Conservation (phyloP, 768 basidiomycete species). For the Dictyophora rubrovolvata region DNA sequence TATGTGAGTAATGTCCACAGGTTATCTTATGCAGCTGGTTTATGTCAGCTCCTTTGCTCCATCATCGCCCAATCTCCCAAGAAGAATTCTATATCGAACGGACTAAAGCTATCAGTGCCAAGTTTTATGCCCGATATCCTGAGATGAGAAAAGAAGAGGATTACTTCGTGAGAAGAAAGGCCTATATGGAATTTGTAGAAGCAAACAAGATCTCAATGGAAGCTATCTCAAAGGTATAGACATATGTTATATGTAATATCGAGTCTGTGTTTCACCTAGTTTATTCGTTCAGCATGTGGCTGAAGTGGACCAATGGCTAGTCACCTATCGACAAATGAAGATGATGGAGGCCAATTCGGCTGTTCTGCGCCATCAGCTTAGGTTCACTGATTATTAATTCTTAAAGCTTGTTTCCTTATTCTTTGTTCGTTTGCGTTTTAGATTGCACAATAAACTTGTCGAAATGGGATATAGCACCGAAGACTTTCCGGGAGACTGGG, state of each 20-base stretch:
- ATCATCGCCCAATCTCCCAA: background rate
- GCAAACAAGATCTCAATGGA: background rate
- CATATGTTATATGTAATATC: background rate
- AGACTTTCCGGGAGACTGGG: background rate
- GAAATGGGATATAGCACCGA: background rate
- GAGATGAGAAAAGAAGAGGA: background rate
- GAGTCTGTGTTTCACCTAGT: background rate
- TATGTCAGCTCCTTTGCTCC: background rate
- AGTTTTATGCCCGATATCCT: background rate
- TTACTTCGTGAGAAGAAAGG: background rate
- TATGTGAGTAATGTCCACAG: background rate
- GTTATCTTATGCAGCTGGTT: background rate
- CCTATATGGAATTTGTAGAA: background rate
- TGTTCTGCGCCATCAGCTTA: background rate
- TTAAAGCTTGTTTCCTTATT: background rate
- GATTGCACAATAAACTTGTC: background rate
- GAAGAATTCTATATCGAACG: background rate
- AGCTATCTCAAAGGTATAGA: background rate
- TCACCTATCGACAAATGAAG: background rate
- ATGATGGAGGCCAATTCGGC: background rate
- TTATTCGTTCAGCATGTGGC: background rate
- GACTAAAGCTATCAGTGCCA: conserved; percentile 1
- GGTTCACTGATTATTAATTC: background rate
- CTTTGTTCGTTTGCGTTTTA: background rate
- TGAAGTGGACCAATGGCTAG: background rate